Percentiles rank a stretch among this genome's conserved stretches.
phyloP scores from a whole-genome alignment of 805 yeast genomes.

The Kuraishia borneana region DNA sequence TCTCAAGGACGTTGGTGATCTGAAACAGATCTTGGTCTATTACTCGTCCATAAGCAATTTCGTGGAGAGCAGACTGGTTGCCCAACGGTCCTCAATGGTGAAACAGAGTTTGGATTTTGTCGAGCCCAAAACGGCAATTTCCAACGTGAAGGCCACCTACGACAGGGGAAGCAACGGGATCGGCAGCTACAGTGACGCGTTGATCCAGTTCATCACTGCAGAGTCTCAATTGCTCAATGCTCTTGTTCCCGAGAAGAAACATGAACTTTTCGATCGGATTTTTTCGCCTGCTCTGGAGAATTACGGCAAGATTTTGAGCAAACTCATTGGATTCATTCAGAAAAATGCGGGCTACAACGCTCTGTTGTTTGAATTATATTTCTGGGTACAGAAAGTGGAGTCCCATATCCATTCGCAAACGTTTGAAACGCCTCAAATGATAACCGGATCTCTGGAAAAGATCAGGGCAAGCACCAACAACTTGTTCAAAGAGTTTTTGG shows the following conservation, averaged over 20 bases:
- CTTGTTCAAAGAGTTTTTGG: constrained; percentile 1
- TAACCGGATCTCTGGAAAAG: neutral
- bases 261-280: constrained; percentile 19
- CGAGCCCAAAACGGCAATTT: constrained; percentile 32
- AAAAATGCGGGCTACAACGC: constrained; percentile 34
- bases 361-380: constrained; percentile 41
- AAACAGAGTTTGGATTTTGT: constrained; percentile 30
- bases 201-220: constrained; percentile 34
- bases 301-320: constrained; percentile 24
- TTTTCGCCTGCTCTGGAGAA: constrained; percentile 23
- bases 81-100: constrained; percentile 30
- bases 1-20: constrained; percentile 23
- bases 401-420: constrained; percentile 6
- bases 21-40: constrained; percentile 32
- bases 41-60: constrained; percentile 22
- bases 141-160: constrained; percentile 34
- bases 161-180: constrained; percentile 55
- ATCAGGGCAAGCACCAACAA: neutral
- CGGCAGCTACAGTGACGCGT: constrained; percentile 37
- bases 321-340: constrained; percentile 27
- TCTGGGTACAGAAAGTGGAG: constrained; percentile 8
- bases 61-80: constrained; percentile 24
- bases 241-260: constrained; percentile 23
- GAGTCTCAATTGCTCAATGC: constrained; percentile 37
- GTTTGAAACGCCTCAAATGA: neutral